Conservation (phyloP, 2,329 filamentous ascomycete genomes). For the Aspergillus uvarum region DNA sequence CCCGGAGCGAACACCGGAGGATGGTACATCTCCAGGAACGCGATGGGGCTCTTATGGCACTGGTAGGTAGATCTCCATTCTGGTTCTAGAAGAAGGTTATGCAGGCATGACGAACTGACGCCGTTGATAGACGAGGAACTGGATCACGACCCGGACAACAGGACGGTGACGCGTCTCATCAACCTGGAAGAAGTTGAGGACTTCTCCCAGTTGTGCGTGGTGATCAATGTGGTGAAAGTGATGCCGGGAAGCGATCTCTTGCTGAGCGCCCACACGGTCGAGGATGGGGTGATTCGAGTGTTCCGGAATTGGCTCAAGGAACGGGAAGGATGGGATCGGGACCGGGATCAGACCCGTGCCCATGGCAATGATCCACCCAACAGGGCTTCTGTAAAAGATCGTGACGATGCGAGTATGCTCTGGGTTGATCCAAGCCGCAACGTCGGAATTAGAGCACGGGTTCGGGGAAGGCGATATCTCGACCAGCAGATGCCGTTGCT, state of each 20-base stretch:
- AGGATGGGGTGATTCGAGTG: conserved; percentile 67
- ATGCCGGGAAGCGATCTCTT: conserved; percentile 63
- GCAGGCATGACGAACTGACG: background rate
- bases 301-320: conserved; percentile 70
- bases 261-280: conserved; percentile 63
- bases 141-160: background rate
- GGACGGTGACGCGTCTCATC: conserved; percentile 58
- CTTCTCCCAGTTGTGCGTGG: conserved; percentile 72
- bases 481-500: conserved; percentile 54
- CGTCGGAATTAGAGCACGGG: conserved; percentile 68
- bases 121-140: conserved; percentile 6
- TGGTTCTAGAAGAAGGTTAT: too few relatives aligned
- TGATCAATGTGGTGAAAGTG: conserved; percentile 67
- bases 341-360: background rate
- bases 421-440: conserved; percentile 66
- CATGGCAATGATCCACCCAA: conserved; percentile 10
- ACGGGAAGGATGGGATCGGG: conserved; percentile 26
- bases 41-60: conserved; percentile 9
- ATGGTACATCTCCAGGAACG: conserved; percentile 5
- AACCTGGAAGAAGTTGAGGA: conserved; percentile 67
- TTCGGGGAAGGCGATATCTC: conserved; percentile 53
- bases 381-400: conserved; percentile 15
- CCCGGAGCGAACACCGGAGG: conserved; percentile 59
- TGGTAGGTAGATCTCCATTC: conserved; percentile 11
- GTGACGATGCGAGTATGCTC: conserved; percentile 50